These are phyloP conservation scores for Coelastrella sp. DNA, from an alignment of 139 green algal genomes.

Conservation along the genomic window DNA sequence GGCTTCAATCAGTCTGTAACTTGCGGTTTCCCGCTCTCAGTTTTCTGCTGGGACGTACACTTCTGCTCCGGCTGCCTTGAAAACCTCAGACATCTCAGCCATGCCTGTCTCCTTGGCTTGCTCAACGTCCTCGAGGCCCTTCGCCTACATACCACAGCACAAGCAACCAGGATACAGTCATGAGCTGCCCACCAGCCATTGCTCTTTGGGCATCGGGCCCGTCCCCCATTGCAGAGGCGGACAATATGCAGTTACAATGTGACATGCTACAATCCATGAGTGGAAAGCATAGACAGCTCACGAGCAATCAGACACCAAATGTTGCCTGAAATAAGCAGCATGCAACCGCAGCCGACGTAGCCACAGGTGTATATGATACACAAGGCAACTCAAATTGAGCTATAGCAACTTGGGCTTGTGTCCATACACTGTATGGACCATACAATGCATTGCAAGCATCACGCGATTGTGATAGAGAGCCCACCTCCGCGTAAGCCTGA, in stretches of 20 bases:
- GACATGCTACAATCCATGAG: no score
- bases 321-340: no score
- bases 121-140: constrained; percentile 29
- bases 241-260: not conserved
- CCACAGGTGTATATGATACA: no score
- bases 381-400: no score
- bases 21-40: not conserved
- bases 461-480: not conserved
- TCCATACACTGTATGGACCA: not conserved
- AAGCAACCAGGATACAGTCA: constrained; percentile 16
- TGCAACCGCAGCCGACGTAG: no score
- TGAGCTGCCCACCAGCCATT: no score
- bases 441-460: not conserved
- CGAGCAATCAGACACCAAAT: no score
- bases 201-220: no score
- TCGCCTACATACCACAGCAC: not conserved
- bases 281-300: no score
- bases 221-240: no score
- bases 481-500: constrained; percentile 65
- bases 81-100: constrained; percentile 85
- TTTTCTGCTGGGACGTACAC: constrained; percentile 72
- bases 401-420: no score
- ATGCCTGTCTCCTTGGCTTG: constrained; percentile 74
- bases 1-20: no score
- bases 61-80: constrained; percentile 82